Evolutionary conservation across 2,329 filamentous ascomycete genomes (phyloP).

Genomic region (Aspergillus terreus): DNA sequence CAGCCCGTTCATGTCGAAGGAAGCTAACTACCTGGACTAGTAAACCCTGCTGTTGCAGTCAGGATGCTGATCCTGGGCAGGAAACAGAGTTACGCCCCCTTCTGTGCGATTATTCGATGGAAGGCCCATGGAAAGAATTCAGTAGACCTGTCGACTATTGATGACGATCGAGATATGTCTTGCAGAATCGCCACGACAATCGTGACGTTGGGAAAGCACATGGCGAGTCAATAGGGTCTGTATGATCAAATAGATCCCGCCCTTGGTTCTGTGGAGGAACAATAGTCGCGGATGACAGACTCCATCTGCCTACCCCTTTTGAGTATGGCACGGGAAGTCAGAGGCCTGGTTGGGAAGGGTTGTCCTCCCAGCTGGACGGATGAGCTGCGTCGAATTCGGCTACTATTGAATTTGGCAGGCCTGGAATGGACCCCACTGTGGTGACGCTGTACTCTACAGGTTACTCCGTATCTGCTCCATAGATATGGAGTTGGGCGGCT

Average conservation of each 20-base stretch:
- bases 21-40: no score
- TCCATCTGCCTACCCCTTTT: background rate
- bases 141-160: constrained; percentile 10
- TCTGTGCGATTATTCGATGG: background rate
- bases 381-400: background rate
- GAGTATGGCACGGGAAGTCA: background rate
- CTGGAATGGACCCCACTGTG: background rate
- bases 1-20: no score
- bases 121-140: constrained; percentile 2
- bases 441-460: background rate
- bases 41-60: no score
- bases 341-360: background rate
- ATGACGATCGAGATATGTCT: constrained; percentile 4
- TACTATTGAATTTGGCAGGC: background rate
- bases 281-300: background rate
- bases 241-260: background rate
- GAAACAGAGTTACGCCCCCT: no score
- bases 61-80: no score
- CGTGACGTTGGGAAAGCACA: background rate
- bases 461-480: no score
- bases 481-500: no score
- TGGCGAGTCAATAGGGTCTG: constrained; percentile 1
- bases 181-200: constrained; percentile 3
- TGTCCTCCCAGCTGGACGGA: background rate
- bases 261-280: background rate